Evolutionary conservation across 2,329 filamentous ascomycete genomes (phyloP), one percentile per base, ranked within the genome.

Genomic region (Didymosphaeria variabile): DNA sequence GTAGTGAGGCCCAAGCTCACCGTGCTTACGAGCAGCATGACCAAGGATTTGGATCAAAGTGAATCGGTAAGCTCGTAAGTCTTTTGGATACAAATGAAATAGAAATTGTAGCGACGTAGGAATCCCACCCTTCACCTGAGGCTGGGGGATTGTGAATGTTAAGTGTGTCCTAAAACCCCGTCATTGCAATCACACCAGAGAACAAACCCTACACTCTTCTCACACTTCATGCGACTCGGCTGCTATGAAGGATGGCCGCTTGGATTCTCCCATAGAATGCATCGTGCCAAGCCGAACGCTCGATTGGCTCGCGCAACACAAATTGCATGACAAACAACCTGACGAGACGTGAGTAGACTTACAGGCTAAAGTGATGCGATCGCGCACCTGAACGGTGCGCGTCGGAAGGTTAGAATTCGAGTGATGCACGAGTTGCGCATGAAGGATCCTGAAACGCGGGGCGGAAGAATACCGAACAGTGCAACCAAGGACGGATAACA

Each of bases 1-100:
- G 54, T 51, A 42, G 62, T 53, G 55, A 64, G 63, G 58, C 58
- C 61, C 13, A 40, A 60, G 59, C 62, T 62, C 56, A 63, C 58
- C 17, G 54, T 15, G n/a, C 54, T 40, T 38, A 17, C 60, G 40
- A 60, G 32, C 10, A 60, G 29, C 47, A 49, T 57, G 46, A 62
- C 34, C 26, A 32, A n/a, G 8, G 17, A 40, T 7, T 29, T 17
- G 38, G 8, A 19, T n/a, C 5, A 19, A 40, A 40, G 7, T n/a
- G 6, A 7, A n/a, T n/a, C 8, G 9, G 15, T 40, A 40, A 17
- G 5, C 17, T n/a, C 7, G 17, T 40, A 40, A 40, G n/a, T 7
- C 17, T 7, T n/a, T 40, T 40, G 6, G 15, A 40, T n/a, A 40
- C 15, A 12, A 40, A 17, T 17, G 36, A 40, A 13, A 15, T 2